A percentile compares a stretch with the other conserved stretches of the same genome.
phyloP scores from a whole-genome alignment of 2,329 filamentous ascomycete species.

The Chaetomium sp. region DNA sequence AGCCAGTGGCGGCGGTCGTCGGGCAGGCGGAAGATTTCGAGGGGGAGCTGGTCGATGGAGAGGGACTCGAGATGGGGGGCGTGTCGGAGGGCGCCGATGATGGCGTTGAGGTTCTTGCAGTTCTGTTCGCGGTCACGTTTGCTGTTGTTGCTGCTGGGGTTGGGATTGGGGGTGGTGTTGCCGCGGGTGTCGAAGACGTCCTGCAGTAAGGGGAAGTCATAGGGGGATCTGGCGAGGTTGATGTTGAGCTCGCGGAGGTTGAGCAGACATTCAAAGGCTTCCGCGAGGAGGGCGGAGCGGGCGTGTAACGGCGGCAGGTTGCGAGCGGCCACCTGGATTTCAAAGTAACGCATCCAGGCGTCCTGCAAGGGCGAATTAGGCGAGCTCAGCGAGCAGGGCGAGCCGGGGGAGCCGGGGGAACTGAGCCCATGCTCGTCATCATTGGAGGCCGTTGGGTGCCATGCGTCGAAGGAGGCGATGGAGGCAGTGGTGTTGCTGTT shows the following conservation, averaged over 20 bases:
- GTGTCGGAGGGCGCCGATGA: slow-evolving; percentile 34
- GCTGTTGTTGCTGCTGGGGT: slow-evolving; percentile 33
- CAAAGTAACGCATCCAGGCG: slow-evolving; percentile 33
- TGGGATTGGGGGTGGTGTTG: slow-evolving; percentile 35
- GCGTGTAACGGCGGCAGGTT: slow-evolving; percentile 32
- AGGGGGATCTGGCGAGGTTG: slow-evolving; percentile 36
- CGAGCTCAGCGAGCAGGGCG: not conserved
- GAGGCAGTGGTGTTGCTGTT: slow-evolving; percentile 33
- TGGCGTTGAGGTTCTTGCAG: slow-evolving; percentile 34
- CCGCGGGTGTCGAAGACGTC: slow-evolving; percentile 34
- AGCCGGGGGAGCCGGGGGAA: too few relatives aligned
- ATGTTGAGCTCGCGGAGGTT: slow-evolving; percentile 36
- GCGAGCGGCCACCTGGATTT: slow-evolving; percentile 31
- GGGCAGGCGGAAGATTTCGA: slow-evolving; percentile 35
- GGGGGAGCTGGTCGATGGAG: slow-evolving; percentile 37
- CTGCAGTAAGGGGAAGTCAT: slow-evolving; percentile 32
- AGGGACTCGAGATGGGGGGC: slow-evolving; percentile 31
- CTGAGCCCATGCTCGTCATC: too few relatives aligned
- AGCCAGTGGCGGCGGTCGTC: slow-evolving; percentile 37
- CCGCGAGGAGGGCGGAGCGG: slow-evolving; percentile 31
- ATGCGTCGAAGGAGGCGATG: not conserved
- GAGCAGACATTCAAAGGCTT: slow-evolving; percentile 35
- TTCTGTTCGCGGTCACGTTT: slow-evolving; percentile 34
- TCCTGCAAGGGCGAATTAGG: slow-evolving; percentile 30
- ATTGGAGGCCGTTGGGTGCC: too few relatives aligned